Evolutionary conservation across 176 grass and related monocot genomes (phyloP), one percentile per base, ranked within the genome.

Genomic region (Hordeum marinum): DNA sequence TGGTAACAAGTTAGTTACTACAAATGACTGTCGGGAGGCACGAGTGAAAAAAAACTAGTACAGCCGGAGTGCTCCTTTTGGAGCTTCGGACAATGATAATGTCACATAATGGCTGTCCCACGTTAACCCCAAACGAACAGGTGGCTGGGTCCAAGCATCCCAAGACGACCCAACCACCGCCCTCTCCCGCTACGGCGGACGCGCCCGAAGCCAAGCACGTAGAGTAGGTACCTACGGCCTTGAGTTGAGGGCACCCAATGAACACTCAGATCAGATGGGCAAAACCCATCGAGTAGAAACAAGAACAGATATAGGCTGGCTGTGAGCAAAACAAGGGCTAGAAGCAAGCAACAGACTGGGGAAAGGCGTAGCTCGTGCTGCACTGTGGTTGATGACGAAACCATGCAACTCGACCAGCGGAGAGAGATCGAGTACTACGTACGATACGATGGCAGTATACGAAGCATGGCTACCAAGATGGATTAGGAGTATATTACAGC

Each of bases 21-120:
- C n/a, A n/a, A n/a, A n/a, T 25, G 8, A 61, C 43, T 46, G 80
- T 9, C 25, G 40, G 9, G 14, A 70, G 48, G 15, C 48, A 52
- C 48, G 48, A 18, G 48, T 52, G 14, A 52, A 52, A 52, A 50
- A 52, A 60, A 52, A 37, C 63, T 32, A 59, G 55, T 41, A 45
- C 42, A 27, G 25, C 10, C 64, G 58, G 25, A 34, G 6, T 1
- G 37, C 2, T 11, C 50, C 15, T 69, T 85, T 76, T 78, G 7
- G 48, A 61, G 62, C 61, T 61, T 50, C 21, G 36, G 57, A 76
- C 70, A 10, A 41, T 31, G 69, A 68, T 76, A 72, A 39, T 59
- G 46, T 39, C 26, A 70, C 71, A 69, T 82, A 41, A 80, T 85
- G 82, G 82, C 10, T 81, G 82, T 50, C 87, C 87, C 77, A 80